These are phyloP conservation scores for Russula vinacea DNA, from an alignment of 768 basidiomycete genomes.

Conservation along the genomic window DNA sequence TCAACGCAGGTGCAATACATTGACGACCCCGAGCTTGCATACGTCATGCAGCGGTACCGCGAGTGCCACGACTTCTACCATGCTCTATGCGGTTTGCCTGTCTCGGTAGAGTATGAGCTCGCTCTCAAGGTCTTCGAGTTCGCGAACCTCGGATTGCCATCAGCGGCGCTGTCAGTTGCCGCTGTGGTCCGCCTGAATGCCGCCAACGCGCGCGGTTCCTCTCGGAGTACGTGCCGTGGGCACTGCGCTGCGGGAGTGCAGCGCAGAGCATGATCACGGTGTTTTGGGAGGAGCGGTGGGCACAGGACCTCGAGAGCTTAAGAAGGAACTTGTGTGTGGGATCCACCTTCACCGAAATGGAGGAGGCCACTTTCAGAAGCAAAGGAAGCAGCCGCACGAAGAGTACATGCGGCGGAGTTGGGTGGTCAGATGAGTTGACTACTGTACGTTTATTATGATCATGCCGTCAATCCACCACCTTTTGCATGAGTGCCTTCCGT, in stretches of 20 bases:
- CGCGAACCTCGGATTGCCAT: conserved; percentile 85
- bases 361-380: conserved; percentile 63
- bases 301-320: conserved; percentile 76
- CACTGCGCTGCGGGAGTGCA: conserved; percentile 73
- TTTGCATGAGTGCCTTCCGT: conserved; percentile 13
- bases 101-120: conserved; percentile 86
- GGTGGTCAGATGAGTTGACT: conserved; percentile 15
- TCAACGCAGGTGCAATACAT: conserved; percentile 81
- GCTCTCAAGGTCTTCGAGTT: conserved; percentile 95
- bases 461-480: conserved; percentile 14
- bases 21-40: conserved; percentile 91
- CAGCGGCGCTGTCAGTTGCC: conserved; percentile 77
- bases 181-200: conserved; percentile 69
- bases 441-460: conserved; percentile 20
- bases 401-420: conserved; percentile 3
- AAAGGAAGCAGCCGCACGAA: conserved; percentile 44
- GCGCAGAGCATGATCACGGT: conserved; percentile 79
- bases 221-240: conserved; percentile 90
- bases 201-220: conserved; percentile 48
- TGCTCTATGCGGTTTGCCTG: conserved; percentile 82
- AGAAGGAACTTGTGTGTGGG: conserved; percentile 78
- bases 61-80: conserved; percentile 99
- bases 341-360: conserved; percentile 74
- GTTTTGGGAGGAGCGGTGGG: conserved; percentile 96
- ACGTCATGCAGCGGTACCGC: conserved; percentile 96